These are phyloP conservation scores for Sporothrix variecibatus DNA, from an alignment of 2,329 filamentous ascomycete genomes.

Conservation along the genomic window DNA sequence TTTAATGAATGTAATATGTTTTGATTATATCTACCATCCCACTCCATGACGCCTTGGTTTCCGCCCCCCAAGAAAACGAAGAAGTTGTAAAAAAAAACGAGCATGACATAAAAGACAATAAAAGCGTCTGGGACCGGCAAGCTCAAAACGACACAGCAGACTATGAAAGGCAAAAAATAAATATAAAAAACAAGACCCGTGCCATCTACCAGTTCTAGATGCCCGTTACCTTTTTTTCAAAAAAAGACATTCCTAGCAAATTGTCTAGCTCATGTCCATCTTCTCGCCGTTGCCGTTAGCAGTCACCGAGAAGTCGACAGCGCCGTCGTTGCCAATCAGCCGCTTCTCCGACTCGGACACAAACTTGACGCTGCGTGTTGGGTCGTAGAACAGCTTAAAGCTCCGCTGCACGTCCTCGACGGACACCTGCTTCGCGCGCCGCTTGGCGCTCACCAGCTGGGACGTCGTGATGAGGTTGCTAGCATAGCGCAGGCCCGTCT, in stretches of 20 bases:
- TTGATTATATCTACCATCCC: slow-evolving; percentile 12
- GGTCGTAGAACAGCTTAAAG: slow-evolving; percentile 93
- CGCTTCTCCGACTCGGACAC: slow-evolving; percentile 88
- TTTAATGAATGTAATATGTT: neutral
- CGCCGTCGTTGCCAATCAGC: slow-evolving; percentile 84
- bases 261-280: slow-evolving; percentile 37
- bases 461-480: slow-evolving; percentile 97
- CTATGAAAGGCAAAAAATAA: slow-evolving; percentile 12
- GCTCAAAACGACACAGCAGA: neutral
- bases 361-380: slow-evolving; percentile 83
- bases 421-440: slow-evolving; percentile 78
- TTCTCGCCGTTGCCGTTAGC: slow-evolving; percentile 52
- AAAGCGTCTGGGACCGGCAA: neutral
- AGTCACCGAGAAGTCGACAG: slow-evolving; percentile 67
- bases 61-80: slow-evolving; percentile 14
- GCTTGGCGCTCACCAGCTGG: slow-evolving; percentile 82
- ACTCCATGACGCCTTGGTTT: slow-evolving; percentile 24
- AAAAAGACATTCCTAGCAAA: neutral
- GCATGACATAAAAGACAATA: neutral
- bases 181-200: slow-evolving; percentile 19
- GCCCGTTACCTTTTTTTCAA: slow-evolving; percentile 18
- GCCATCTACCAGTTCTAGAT: slow-evolving; percentile 23
- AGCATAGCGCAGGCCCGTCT: slow-evolving; percentile 91
- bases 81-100: slow-evolving; percentile 5
- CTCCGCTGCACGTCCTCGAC: slow-evolving; percentile 90